Conservation (phyloP, 306 rosid genomes). For the Acmispon strigosus region DNA sequence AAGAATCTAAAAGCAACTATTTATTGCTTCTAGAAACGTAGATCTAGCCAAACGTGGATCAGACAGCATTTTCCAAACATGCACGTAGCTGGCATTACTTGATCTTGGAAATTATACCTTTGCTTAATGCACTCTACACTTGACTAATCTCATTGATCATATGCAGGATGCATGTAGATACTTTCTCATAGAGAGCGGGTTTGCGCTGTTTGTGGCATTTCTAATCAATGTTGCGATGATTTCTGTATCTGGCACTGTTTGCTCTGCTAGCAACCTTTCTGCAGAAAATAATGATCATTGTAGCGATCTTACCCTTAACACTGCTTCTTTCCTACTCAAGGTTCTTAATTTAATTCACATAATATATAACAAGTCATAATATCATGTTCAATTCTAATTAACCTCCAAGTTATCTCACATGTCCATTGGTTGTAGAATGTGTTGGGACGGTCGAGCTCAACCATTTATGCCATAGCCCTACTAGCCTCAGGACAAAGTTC, state of each 20-base stretch:
- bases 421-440: conserved; percentile 47
- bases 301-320: conserved; percentile 51
- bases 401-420: background rate
- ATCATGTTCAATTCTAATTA: background rate
- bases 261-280: conserved; percentile 39
- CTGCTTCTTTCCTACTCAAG: conserved; percentile 88
- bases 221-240: conserved; percentile 67
- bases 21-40: no score
- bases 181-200: conserved; percentile 70
- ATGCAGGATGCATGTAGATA: conserved; percentile 77
- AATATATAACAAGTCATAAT: background rate
- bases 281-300: conserved; percentile 21
- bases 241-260: conserved; percentile 68
- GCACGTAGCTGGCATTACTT: background rate
- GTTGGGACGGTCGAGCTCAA: conserved; percentile 72
- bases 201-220: conserved; percentile 72
- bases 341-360: conserved; percentile 25
- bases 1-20: no score
- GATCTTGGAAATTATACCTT: background rate
- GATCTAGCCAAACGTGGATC: no score
- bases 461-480: conserved; percentile 72
- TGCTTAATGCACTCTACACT: background rate
- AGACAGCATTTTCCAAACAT: no score
- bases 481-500: conserved; percentile 97
- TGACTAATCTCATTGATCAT: background rate